Conservation (phyloP, 805 yeast genomes). For the Candida golubevii region DNA sequence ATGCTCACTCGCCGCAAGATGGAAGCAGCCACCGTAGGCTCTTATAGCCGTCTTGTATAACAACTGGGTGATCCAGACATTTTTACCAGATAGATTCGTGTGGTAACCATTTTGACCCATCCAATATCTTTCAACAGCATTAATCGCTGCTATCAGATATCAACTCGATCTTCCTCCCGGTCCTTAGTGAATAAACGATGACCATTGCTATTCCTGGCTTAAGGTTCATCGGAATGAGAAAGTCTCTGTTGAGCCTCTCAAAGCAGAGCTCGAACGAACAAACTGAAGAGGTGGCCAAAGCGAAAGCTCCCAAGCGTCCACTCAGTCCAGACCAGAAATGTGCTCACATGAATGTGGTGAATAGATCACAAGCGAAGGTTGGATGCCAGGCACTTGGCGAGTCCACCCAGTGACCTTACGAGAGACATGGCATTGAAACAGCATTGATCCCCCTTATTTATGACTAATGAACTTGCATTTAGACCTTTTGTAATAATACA, state of each 20-base stretch:
- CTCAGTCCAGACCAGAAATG: background rate
- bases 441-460: background rate
- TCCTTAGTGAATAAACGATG: background rate
- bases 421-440: too few species aligned
- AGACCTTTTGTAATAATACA: too few species aligned
- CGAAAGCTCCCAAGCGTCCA: background rate
- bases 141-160: too few species aligned
- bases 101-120: too few species aligned
- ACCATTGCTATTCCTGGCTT: conserved; percentile 1
- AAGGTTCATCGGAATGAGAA: conserved; percentile 2
- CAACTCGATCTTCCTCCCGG: too few species aligned
- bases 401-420: too few species aligned
- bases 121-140: too few species aligned
- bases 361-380: conserved; percentile 8
- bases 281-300: background rate
- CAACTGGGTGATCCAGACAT: too few species aligned
- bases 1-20: too few species aligned
- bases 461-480: conserved; percentile 4
- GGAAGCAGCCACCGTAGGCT: too few species aligned
- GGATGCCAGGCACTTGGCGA: background rate
- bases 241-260: conserved; percentile 6
- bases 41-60: too few species aligned
- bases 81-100: too few species aligned
- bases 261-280: background rate
- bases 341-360: conserved; percentile 3